phyloP scores from a whole-genome alignment of 768 basidiomycete genomes.

The Phanerodontia chrysosporium region DNA sequence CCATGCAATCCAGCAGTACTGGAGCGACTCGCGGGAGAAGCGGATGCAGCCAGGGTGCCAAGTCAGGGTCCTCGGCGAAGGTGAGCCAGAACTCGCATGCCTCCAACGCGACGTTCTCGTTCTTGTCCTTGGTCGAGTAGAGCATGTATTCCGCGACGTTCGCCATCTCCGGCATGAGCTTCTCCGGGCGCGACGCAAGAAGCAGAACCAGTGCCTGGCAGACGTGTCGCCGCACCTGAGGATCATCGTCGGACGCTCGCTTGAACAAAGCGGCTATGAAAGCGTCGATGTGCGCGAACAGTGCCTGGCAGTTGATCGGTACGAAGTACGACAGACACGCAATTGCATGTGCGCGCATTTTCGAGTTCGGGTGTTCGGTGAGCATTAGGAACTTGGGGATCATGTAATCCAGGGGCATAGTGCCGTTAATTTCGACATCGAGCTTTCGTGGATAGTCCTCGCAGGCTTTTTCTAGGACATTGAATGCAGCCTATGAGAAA shows the following conservation, averaged over 20 bases:
- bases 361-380: conserved; percentile 78
- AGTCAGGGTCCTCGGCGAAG: conserved; percentile 91
- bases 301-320: conserved; percentile 79
- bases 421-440: conserved; percentile 89
- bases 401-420: conserved; percentile 93
- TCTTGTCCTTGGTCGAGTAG: conserved; percentile 95
- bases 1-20: conserved; percentile 93
- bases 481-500: conserved; percentile 77
- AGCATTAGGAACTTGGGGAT: conserved; percentile 91
- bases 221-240: conserved; percentile 91
- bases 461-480: conserved; percentile 90
- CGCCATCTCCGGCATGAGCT: conserved; percentile 91
- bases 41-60: conserved; percentile 80
- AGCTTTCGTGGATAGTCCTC: conserved; percentile 96
- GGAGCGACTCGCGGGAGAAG: conserved; percentile 90
- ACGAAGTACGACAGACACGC: conserved; percentile 95
- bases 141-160: conserved; percentile 99
- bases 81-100: conserved; percentile 99
- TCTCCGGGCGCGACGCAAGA: conserved; percentile 89
- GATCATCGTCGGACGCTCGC: conserved; percentile 89
- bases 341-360: conserved; percentile 91
- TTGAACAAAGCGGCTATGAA: conserved; percentile 94
- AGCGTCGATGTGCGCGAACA: conserved; percentile 86
- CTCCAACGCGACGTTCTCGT: conserved; percentile 94
- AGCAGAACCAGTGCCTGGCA: conserved; percentile 94